Evolutionary conservation across 2,329 filamentous ascomycete species (phyloP), one percentile per base, ranked within the genome.

Genomic region (Sporothrix curviconia): DNA sequence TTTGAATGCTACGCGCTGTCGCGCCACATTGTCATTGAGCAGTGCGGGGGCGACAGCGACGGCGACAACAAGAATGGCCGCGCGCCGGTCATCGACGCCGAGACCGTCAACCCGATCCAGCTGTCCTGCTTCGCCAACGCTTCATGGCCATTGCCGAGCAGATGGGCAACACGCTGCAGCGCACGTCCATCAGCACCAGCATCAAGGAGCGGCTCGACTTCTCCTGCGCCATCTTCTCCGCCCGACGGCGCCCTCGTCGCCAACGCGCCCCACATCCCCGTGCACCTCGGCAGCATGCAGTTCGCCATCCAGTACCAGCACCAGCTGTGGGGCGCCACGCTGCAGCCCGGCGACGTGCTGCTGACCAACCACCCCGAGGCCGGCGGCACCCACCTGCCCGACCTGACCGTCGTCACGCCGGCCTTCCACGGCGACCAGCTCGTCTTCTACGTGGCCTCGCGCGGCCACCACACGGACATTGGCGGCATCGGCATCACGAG

Each of bases 71-170:
- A 32, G 28, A 32, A 32, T 5, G 28, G 28, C 65, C 4, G 68
- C 72, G 55, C 66, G 70, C 43, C 5, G n/a, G 14, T 19, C 25
- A 11, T 37, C 22, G 22, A 28, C 39, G 14, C n/a, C 40, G 9
- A 17, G n/a, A 76, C 79, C 55, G 83, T 89, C 0, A 86, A 92
- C 67, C 88, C 88, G 0, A 88, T 92, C 63, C 79, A 89, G 72
- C 78, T 92, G 2, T 87, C 83, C 66, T 92, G 58, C 92, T 92
- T 63, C 86, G 85, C 1, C 87, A 92, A 67, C 80, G 89, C 7
- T 92, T 92, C 71, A 92, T 92, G 88, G 85, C 86, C 7, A 90
- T 92, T 64, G 89, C 89, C 1, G 89, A 92, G 70, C 88, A 92
- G 66, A 92, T 92, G 89, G 88, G 89, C 1, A 76, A 86, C 57